Base-by-base conservation (phyloP, 371 early-diverging fungal species). In the Syncephalis plumigaleata region DNA sequence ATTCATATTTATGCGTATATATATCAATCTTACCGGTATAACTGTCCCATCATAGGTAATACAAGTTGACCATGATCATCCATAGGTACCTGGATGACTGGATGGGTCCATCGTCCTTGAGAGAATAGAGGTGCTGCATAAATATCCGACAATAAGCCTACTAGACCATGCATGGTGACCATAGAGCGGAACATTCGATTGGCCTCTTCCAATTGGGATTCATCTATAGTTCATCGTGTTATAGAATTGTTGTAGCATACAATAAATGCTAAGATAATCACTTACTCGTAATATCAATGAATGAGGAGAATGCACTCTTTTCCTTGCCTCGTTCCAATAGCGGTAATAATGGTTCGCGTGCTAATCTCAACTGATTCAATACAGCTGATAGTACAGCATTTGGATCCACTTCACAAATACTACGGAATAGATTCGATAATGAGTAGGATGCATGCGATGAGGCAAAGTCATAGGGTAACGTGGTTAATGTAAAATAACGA, bases 381-480 rank as follows among this genome's bases (percentile, higher is more conserved):
- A 76, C 42, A 1, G 54, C 46, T 11, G 55, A 37, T 9, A 70
- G 64, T 2, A 75, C 68, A 0, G 61, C 60, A 3, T 65, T 54
- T 3, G 79, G 61, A 49, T 77, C 73, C 21, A 68, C 65, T 39
- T 87, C 90, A 36, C 75, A 66, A 38, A 84, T 65, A 46, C 78
- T 49, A 20, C 83, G 71, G 54, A 91, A 68, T 9, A 87, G 58
- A 48, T 80, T 81, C 3, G 79, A 73, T 15, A 87, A 55, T 2
- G 84, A 73, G 48, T 74, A 75, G 15, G 76, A 73, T 0, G 79
- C 73, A n/a, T 69, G 56, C 1, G 78, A 71, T 0, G 72, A 60
- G 1, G 81, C 73, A 51, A 87, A 79, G 53, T 86, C 84, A 44
- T 77, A 77, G 1, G 90, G 87, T 2, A 87, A 47, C 0, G 75